Evolutionary conservation across 1,284 basidiomycete species (phyloP).

Genomic region (Ganoderma lucidum): DNA sequence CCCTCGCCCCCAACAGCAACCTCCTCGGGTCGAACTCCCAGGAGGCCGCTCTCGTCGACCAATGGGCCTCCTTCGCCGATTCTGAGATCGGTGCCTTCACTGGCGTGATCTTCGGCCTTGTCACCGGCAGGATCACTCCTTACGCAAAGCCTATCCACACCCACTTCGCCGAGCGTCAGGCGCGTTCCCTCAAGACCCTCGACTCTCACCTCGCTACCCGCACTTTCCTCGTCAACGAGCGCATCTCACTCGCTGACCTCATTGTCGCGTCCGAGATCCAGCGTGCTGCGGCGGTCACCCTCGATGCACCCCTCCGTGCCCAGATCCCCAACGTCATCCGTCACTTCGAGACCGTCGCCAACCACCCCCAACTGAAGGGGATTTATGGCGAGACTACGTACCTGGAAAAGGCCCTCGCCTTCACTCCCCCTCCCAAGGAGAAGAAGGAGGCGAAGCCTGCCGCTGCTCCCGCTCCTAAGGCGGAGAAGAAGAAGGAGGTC

Average conservation of each 20-base stretch:
- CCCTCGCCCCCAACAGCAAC: constrained; percentile 71
- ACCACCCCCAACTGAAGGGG: constrained; percentile 80
- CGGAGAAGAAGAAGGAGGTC: constrained; percentile 62
- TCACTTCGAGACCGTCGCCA: constrained; percentile 84
- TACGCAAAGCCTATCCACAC: constrained; percentile 77
- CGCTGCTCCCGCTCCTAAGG: constrained; percentile 57
- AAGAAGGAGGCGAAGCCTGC: constrained; percentile 59
- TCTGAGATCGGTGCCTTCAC: constrained; percentile 54
- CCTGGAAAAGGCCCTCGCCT: constrained; percentile 78
- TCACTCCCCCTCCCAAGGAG: constrained; percentile 78
- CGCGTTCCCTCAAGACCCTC: constrained; percentile 69
- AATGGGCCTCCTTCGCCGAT: constrained; percentile 74
- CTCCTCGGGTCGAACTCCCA: constrained; percentile 65
- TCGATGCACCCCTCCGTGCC: constrained; percentile 73
- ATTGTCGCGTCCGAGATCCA: constrained; percentile 68
- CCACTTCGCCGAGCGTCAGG: constrained; percentile 57
- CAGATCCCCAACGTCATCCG: constrained; percentile 85
- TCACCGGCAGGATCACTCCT: constrained; percentile 54
- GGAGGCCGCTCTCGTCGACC: constrained; percentile 69
- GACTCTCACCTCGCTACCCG: constrained; percentile 79
- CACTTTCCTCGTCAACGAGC: constrained; percentile 94
- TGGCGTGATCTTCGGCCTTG: constrained; percentile 42
- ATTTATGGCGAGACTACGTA: constrained; percentile 71
- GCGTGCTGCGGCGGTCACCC: constrained; percentile 54
- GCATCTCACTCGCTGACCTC: constrained; percentile 94